phyloP scores from a whole-genome alignment of 768 basidiomycete species.

The Hypholoma fasciculare region DNA sequence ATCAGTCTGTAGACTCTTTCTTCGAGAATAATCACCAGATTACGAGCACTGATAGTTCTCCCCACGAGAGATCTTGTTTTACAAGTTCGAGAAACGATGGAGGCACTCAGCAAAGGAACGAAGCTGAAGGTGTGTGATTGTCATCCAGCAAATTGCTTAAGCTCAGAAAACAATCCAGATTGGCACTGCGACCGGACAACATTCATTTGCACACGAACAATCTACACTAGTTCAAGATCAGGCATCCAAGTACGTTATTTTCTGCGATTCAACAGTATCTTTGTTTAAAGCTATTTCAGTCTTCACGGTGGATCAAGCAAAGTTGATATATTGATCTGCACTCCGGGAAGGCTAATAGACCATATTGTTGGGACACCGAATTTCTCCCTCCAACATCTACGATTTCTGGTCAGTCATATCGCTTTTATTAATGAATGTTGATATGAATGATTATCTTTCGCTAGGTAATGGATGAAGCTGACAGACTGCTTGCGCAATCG shows the following conservation, averaged over 20 bases:
- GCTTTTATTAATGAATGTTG: neutral
- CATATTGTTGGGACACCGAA: constrained; percentile 87
- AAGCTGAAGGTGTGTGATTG: constrained; percentile 68
- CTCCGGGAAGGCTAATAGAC: constrained; percentile 93
- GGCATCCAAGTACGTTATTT: constrained; percentile 43
- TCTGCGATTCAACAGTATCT: neutral
- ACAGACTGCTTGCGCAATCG: constrained; percentile 90
- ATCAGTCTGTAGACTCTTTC: constrained; percentile 59
- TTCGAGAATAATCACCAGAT: constrained; percentile 70
- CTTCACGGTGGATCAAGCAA: constrained; percentile 86
- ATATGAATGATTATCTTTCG: neutral
- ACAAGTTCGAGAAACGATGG: constrained; percentile 93
- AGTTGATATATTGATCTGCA: constrained; percentile 93
- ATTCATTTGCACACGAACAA: constrained; percentile 93
- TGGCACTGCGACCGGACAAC: constrained; percentile 89
- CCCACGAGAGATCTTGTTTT: constrained; percentile 92
- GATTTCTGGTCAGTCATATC: constrained; percentile 64
- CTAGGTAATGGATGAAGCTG: constrained; percentile 97
- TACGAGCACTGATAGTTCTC: constrained; percentile 86
- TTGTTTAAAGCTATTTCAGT: constrained; percentile 35
- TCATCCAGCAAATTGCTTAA: neutral
- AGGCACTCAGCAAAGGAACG: constrained; percentile 79
- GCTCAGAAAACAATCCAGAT: constrained; percentile 36
- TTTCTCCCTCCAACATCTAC: constrained; percentile 90
- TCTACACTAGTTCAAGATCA: constrained; percentile 69